Conservation (phyloP, 2,329 filamentous ascomycete genomes). For the Tolypocladium nubicola region DNA sequence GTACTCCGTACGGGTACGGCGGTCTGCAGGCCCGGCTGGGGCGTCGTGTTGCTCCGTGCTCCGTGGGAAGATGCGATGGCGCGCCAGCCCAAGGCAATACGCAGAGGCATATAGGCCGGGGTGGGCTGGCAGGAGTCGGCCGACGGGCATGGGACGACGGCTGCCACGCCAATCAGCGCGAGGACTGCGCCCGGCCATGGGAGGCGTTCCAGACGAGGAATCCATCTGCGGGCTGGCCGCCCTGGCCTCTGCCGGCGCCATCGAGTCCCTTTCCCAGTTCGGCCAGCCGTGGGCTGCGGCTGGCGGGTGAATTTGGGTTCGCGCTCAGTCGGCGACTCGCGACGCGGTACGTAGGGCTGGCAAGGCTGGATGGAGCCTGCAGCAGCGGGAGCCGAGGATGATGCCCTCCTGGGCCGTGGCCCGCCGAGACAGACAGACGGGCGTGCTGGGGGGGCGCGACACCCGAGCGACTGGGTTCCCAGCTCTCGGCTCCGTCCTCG, state of each 20-base stretch:
- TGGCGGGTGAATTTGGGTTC: background rate
- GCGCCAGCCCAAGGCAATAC: background rate
- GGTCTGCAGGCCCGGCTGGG: background rate
- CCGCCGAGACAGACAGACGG: background rate
- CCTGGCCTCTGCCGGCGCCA: background rate
- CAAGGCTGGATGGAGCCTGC: background rate
- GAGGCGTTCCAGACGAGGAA: background rate
- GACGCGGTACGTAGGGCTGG: background rate
- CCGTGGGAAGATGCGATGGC: background rate
- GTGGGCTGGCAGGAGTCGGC: background rate
- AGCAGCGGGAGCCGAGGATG: background rate
- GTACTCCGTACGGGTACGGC: background rate
- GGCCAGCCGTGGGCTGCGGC: background rate
- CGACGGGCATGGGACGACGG: background rate
- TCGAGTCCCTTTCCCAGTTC: background rate
- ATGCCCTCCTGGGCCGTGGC: too few relatives aligned
- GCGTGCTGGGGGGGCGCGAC: background rate
- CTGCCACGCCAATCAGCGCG: background rate
- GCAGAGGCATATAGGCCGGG: background rate
- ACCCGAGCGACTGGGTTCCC: background rate
- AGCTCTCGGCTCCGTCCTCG: background rate
- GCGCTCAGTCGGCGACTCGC: background rate
- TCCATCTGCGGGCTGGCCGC: background rate
- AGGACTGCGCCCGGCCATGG: background rate
- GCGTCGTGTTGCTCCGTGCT: background rate